These are phyloP conservation scores for Lasiosphaeriaceae sp. DNA, from an alignment of 495 filamentous ascomycete species.

Conservation along the genomic window DNA sequence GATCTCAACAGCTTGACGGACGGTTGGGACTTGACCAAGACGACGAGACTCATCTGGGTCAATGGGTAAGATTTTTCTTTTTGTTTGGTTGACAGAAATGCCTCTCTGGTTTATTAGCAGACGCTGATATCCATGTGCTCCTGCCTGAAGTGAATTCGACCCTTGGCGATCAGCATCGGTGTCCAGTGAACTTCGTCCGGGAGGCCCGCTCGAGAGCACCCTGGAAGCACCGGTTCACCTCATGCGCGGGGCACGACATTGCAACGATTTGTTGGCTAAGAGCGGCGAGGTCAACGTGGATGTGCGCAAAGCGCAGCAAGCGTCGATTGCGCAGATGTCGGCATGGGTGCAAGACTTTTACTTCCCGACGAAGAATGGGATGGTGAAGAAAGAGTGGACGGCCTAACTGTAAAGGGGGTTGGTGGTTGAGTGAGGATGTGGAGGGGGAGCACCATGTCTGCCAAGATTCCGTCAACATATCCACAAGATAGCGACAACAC, in stretches of 20 bases:
- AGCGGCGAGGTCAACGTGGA: slow-evolving; percentile 31
- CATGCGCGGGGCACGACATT: slow-evolving; percentile 51
- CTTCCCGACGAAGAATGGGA: not conserved
- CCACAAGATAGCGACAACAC: too few relatives aligned
- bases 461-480: too few relatives aligned
- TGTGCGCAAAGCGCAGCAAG: slow-evolving; percentile 34
- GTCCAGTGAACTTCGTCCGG: slow-evolving; percentile 49
- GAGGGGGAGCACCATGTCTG: too few relatives aligned
- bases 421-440: too few relatives aligned
- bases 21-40: slow-evolving; percentile 53
- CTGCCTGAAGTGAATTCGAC: slow-evolving; percentile 44
- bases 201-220: slow-evolving; percentile 48
- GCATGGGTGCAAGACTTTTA: slow-evolving; percentile 49
- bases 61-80: slow-evolving; percentile 49
- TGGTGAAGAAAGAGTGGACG: not conserved
- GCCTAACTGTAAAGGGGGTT: too few relatives aligned
- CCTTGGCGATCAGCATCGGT: slow-evolving; percentile 55
- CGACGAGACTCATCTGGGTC: slow-evolving; percentile 54
- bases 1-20: slow-evolving; percentile 53
- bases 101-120: too few relatives aligned
- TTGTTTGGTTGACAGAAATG: not conserved
- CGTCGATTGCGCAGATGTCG: slow-evolving; percentile 43
- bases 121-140: not conserved
- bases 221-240: slow-evolving; percentile 44
- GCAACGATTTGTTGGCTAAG: slow-evolving; percentile 42